These are phyloP conservation scores for Citeromyces nyonsensis DNA, from an alignment of 805 yeast genomes.

Conservation along the genomic window DNA sequence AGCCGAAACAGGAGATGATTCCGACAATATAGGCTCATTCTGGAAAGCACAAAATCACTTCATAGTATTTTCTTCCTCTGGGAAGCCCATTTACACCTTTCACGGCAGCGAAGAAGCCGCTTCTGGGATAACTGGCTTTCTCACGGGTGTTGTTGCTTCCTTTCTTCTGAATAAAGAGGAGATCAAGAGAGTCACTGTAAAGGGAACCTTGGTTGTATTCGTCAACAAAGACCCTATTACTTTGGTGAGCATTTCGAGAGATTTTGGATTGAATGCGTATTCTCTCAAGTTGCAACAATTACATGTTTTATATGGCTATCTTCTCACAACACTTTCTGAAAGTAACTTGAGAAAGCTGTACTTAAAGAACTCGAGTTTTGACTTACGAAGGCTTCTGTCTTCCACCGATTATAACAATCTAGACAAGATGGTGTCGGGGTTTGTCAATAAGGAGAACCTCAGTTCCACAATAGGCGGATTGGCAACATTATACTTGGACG, in stretches of 20 bases:
- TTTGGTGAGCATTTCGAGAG: constrained; percentile 49
- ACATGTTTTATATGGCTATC: constrained; percentile 56
- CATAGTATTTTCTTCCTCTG: constrained; percentile 69
- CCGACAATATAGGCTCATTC: constrained; percentile 9
- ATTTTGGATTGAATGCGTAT: constrained; percentile 29
- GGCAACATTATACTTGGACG: constrained; percentile 44
- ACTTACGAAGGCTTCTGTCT: constrained; percentile 60
- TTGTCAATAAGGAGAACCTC: constrained; percentile 35
- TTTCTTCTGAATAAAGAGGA: constrained; percentile 30
- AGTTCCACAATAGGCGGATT: constrained; percentile 50
- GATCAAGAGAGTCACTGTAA: constrained; percentile 29
- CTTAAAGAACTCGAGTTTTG: constrained; percentile 62
- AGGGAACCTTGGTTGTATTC: constrained; percentile 35
- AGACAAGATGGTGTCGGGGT: constrained; percentile 40
- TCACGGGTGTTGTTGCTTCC: constrained; percentile 65
- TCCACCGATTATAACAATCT: constrained; percentile 61
- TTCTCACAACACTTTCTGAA: constrained; percentile 73
- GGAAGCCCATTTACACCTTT: constrained; percentile 75
- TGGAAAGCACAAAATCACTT: constrained; percentile 42
- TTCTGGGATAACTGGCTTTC: constrained; percentile 61
- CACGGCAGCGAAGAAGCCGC: constrained; percentile 56
- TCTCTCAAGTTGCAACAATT: constrained; percentile 44
- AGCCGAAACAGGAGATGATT: constrained; percentile 3
- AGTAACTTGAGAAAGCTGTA: constrained; percentile 61
- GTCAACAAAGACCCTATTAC: constrained; percentile 55